Evolutionary conservation across 192 early-diverging fungal species (phyloP).

Genomic region (Coemansia sp.): DNA sequence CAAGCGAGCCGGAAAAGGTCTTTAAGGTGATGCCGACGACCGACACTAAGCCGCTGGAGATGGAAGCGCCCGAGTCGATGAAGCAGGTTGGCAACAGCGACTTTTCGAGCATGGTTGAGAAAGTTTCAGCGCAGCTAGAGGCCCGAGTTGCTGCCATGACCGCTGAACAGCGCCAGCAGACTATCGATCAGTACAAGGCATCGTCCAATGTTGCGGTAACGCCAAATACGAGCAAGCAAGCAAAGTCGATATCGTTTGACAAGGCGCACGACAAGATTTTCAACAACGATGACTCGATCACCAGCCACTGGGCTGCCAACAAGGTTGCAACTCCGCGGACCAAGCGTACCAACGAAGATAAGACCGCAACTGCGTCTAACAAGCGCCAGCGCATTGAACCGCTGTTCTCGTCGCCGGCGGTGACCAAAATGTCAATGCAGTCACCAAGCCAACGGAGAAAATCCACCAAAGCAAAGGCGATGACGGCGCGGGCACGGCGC

Average conservation of each 20-base stretch:
- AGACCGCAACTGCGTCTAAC: constrained; percentile 4
- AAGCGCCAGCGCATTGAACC: constrained; percentile 40
- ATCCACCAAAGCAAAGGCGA: constrained; percentile 17
- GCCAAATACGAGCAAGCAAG: constrained; percentile 7
- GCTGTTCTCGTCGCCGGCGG: constrained; percentile 24
- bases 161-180: constrained; percentile 20
- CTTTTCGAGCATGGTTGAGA: constrained; percentile 20
- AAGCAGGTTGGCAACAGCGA: constrained; percentile 1
- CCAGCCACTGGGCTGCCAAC: constrained; percentile 43
- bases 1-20: constrained; percentile 4
- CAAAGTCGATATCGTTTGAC: constrained; percentile 26
- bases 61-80: constrained; percentile 17
- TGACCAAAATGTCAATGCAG: constrained; percentile 5
- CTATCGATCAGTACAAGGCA: constrained; percentile 8
- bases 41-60: constrained; percentile 2
- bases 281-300: constrained; percentile 34
- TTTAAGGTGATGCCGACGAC: constrained; percentile 16
- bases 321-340: constrained; percentile 25
- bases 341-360: constrained; percentile 27
- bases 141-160: constrained; percentile 24
- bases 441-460: constrained; percentile 8
- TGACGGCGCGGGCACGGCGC: constrained; percentile 16
- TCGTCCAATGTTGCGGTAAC: constrained; percentile 6
- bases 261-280: constrained; percentile 42
- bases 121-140: constrained; percentile 30